Percentiles rank a stretch among this genome's conserved stretches.
phyloP scores from a whole-genome alignment of 2,329 filamentous ascomycete species.

The Falciphora oryzae region DNA sequence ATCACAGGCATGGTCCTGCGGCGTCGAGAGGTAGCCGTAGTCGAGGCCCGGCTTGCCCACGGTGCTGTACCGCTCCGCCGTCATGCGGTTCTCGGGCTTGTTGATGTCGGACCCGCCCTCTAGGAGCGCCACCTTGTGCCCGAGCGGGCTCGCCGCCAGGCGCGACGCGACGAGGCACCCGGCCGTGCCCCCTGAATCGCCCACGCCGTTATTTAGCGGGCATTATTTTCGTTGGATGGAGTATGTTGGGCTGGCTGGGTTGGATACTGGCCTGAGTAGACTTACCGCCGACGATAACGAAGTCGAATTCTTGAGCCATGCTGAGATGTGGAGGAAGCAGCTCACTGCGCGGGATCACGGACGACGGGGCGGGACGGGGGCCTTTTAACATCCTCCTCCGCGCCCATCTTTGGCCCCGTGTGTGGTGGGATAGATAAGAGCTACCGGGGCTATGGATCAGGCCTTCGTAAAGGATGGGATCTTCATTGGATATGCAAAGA shows the following conservation, averaged over 20 bases:
- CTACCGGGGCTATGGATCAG: no score
- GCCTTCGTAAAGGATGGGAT: no score
- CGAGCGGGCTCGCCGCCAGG: conserved; percentile 23
- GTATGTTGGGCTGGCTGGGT: no score
- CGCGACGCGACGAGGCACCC: conserved; percentile 29
- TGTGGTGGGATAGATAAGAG: not conserved
- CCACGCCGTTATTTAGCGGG: no score
- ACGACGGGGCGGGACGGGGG: no score
- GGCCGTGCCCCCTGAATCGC: conserved; percentile 25
- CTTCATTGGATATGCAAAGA: no score
- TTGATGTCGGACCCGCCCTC: conserved; percentile 32
- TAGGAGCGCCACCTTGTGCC: conserved; percentile 28
- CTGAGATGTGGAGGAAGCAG: no score
- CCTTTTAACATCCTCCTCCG: not conserved
- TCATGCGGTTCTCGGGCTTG: conserved; percentile 16
- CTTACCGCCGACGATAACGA: conserved; percentile 25
- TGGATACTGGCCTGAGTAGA: no score
- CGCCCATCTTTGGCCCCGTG: not conserved
- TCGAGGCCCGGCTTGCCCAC: conserved; percentile 20
- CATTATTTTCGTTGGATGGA: no score
- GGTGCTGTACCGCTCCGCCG: conserved; percentile 13
- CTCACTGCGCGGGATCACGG: no score
- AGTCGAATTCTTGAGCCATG: not conserved
- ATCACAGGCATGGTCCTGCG: conserved; percentile 20
- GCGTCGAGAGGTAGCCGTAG: conserved; percentile 23